These are phyloP conservation scores for Tetrahymena malaccensis DNA, from an alignment of 73 alveolate genomes.

Conservation along the genomic window DNA sequence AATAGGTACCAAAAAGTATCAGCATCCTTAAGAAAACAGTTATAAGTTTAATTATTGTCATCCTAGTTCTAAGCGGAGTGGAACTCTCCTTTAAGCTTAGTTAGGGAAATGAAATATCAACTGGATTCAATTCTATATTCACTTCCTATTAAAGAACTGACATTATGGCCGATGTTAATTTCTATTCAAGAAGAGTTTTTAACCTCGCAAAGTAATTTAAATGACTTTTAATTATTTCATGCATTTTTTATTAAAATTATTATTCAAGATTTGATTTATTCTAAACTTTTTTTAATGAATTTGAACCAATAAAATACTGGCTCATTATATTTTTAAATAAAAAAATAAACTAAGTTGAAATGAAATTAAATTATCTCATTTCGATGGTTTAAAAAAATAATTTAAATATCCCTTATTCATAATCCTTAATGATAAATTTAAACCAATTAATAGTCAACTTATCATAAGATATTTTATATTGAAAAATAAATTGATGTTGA, in stretches of 20 bases:
- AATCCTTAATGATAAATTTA: no score
- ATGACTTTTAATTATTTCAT: not conserved
- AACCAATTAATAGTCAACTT: no score
- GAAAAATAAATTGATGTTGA: no score
- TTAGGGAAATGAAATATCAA: conserved; percentile 16
- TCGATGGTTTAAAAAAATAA: no score
- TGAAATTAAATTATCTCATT: no score
- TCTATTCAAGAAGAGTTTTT: conserved; percentile 20
- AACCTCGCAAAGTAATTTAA: conserved; percentile 6
- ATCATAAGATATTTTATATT: no score
- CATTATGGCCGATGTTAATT: conserved; percentile 40
- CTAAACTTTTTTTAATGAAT: no score
- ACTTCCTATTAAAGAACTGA: conserved; percentile 14
- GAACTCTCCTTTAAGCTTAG: conserved; percentile 12
- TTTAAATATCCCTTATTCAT: no score
- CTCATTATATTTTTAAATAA: no score
- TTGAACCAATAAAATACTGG: no score
- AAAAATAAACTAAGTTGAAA: no score
- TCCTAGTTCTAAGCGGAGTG: conserved; percentile 14
- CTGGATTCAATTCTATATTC: conserved; percentile 20
- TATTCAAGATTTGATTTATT: no score
- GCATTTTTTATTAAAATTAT: not conserved
- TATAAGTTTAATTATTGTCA: conserved; percentile 5
- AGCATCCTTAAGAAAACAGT: conserved; percentile 35
- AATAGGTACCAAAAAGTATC: conserved; percentile 31